These are phyloP conservation scores for Boeremia lycopersici DNA, from an alignment of 2,329 filamentous ascomycete genomes.

Conservation along the genomic window DNA sequence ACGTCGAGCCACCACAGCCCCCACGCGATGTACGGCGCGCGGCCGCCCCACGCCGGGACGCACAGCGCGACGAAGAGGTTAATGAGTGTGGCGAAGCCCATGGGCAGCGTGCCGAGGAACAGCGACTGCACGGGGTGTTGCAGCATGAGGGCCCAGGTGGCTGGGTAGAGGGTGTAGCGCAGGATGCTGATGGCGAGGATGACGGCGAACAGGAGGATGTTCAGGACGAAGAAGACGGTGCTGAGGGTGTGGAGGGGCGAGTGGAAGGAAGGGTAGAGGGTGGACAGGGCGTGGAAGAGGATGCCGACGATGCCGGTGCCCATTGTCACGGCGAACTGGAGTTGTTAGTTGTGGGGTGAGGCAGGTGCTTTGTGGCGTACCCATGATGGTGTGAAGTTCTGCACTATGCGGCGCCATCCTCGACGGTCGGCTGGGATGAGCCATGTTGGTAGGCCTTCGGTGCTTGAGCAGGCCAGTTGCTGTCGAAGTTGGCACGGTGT, in stretches of 20 bases:
- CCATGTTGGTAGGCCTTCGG: conserved; percentile 28
- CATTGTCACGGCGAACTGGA: conserved; percentile 32
- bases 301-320: conserved; percentile 54
- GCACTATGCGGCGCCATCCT: conserved; percentile 40
- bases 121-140: conserved; percentile 69
- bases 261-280: conserved; percentile 57
- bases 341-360: neutral
- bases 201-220: conserved; percentile 60
- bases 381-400: conserved; percentile 46
- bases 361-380: conserved; percentile 13
- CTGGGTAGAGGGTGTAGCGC: conserved; percentile 68
- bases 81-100: conserved; percentile 71
- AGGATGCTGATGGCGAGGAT: conserved; percentile 62
- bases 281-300: conserved; percentile 64
- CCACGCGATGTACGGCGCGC: conserved; percentile 55
- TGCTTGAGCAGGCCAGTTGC: neutral
- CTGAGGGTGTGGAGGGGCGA: conserved; percentile 59
- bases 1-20: conserved; percentile 57
- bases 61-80: conserved; percentile 69
- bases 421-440: conserved; percentile 29
- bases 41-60: conserved; percentile 62
- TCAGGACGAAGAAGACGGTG: conserved; percentile 65
- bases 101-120: conserved; percentile 70
- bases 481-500: conserved; percentile 14
- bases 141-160: conserved; percentile 71